Conservation (phyloP, 2,329 filamentous ascomycete genomes). For the Magnaporthiopsis rhizophila region DNA sequence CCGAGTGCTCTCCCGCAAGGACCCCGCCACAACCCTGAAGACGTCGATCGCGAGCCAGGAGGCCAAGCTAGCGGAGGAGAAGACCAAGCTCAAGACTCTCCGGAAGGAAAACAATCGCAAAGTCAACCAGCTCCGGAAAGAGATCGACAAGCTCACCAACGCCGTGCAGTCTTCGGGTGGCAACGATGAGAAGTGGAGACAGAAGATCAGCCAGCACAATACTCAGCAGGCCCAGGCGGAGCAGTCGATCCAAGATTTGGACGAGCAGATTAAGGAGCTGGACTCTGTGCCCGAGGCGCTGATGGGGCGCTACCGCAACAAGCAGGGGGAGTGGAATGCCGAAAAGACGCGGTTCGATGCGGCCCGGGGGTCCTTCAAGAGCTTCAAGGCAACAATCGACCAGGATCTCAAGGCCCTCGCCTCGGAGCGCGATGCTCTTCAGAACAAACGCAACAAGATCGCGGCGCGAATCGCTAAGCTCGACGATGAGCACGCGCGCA, state of each 20-base stretch:
- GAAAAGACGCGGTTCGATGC: constrained; percentile 55
- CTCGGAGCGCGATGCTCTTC: constrained; percentile 53
- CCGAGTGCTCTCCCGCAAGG: constrained; percentile 56
- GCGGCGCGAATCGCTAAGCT: constrained; percentile 64
- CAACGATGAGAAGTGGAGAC: constrained; percentile 66
- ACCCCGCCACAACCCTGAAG: constrained; percentile 67
- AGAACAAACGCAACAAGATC: constrained; percentile 66
- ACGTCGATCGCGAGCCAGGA: constrained; percentile 69
- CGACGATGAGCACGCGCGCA: constrained; percentile 62
- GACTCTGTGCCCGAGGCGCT: constrained; percentile 58
- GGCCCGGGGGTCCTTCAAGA: constrained; percentile 44
- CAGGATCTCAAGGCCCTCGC: constrained; percentile 54
- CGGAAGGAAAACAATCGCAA: constrained; percentile 69
- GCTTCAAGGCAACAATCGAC: constrained; percentile 53
- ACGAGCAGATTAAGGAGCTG: constrained; percentile 56
- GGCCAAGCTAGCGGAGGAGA: constrained; percentile 61
- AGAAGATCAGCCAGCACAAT: constrained; percentile 67
- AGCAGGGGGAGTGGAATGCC: constrained; percentile 42
- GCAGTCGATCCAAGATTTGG: constrained; percentile 24
- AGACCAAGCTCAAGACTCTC: constrained; percentile 58
- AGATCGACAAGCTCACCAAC: constrained; percentile 61
- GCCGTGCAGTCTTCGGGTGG: constrained; percentile 62
- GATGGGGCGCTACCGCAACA: constrained; percentile 44
- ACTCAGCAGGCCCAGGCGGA: constrained; percentile 61
- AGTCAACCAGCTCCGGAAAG: constrained; percentile 59